A percentile compares a stretch with the other conserved stretches of the same genome.
These are phyloP conservation scores for Aureobasidium lini DNA, from an alignment of 2,329 filamentous ascomycete genomes.

Conservation along the genomic window DNA sequence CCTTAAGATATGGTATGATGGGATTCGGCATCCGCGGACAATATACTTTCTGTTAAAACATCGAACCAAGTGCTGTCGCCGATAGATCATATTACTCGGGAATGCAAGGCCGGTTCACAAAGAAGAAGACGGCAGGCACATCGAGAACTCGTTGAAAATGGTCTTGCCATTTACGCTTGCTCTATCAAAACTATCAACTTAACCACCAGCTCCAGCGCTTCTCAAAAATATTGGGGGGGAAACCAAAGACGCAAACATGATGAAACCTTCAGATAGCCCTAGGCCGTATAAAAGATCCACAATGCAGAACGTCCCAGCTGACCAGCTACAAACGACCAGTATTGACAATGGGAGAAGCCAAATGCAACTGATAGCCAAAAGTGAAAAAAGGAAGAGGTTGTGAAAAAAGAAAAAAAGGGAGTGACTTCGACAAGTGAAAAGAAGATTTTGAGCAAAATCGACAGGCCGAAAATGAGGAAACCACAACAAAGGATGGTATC, in stretches of 20 bases:
- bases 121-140: too few species aligned
- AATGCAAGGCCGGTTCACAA: too few species aligned
- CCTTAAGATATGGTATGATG: too few species aligned
- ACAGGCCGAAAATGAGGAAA: constrained; percentile 1
- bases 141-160: background rate
- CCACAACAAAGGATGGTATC: background rate
- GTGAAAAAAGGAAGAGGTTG: background rate
- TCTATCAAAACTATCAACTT: constrained; percentile 7
- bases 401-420: background rate
- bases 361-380: background rate
- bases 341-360: background rate
- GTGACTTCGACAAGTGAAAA: background rate
- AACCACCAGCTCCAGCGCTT: constrained; percentile 11
- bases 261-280: background rate
- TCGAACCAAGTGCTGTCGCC: too few species aligned
- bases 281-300: background rate
- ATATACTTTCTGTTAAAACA: too few species aligned
- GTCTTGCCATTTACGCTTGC: background rate
- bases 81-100: too few species aligned
- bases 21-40: too few species aligned
- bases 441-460: background rate
- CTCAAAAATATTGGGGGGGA: background rate
- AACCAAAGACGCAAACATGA: background rate
- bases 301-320: background rate
- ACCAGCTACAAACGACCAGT: background rate